phyloP scores from a whole-genome alignment of 306 rosid genomes.

The Styphnolobium japonicum region DNA sequence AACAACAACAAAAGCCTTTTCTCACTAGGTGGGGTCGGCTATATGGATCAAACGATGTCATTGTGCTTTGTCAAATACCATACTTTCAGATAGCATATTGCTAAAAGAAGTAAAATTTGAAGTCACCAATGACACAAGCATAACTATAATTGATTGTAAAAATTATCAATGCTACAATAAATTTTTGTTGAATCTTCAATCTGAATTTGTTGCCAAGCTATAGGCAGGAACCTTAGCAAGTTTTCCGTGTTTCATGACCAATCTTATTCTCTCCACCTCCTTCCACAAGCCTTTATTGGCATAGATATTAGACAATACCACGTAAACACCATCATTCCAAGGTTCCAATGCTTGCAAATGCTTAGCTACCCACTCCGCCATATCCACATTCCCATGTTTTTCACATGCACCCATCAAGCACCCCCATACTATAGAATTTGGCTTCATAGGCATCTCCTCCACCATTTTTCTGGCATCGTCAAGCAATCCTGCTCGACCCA shows the following conservation, averaged over 20 bases:
- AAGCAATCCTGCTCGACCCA: conserved; percentile 72
- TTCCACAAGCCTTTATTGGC: conserved; percentile 72
- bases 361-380: conserved; percentile 81
- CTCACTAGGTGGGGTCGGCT: too few relatives aligned
- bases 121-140: not conserved
- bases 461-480: conserved; percentile 62
- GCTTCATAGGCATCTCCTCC: conserved; percentile 79
- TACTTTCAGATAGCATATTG: too few relatives aligned
- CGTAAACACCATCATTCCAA: conserved; percentile 70
- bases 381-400: conserved; percentile 66
- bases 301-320: conserved; percentile 71
- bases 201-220: conserved; percentile 52
- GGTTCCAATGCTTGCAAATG: conserved; percentile 75
- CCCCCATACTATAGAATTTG: conserved; percentile 72
- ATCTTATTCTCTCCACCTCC: conserved; percentile 61
- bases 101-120: not conserved
- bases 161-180: not conserved
- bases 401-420: conserved; percentile 83
- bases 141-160: not conserved
- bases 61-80: too few relatives aligned
- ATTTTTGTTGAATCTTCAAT: conserved; percentile 29
- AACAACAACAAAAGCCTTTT: too few relatives aligned
- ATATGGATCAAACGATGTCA: too few relatives aligned
- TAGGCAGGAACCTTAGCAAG: conserved; percentile 70
- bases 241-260: conserved; percentile 46